phyloP scores from a whole-genome alignment of 768 basidiomycete species.

The Macrolepiota dolichaula region DNA sequence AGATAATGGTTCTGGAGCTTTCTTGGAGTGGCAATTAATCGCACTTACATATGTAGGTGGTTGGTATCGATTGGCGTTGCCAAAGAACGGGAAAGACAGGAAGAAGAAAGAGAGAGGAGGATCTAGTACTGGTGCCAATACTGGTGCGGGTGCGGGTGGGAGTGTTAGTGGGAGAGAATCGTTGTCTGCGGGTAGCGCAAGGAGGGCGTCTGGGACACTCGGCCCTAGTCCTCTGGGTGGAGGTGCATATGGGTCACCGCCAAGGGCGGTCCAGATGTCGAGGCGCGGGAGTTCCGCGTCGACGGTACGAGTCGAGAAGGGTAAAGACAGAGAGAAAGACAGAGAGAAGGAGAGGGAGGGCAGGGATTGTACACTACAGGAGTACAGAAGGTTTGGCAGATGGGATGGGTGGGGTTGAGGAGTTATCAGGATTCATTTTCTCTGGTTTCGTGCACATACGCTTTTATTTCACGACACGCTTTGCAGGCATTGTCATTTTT shows the following conservation, averaged over 20 bases:
- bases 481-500: neutral
- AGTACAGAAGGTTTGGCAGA: constrained; percentile 78
- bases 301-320: constrained; percentile 45
- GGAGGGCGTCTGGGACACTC: constrained; percentile 36
- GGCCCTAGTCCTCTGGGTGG: constrained; percentile 7
- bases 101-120: constrained; percentile 30
- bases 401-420: constrained; percentile 84
- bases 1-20: constrained; percentile 17
- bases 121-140: constrained; percentile 59
- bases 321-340: constrained; percentile 51
- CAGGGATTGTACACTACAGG: constrained; percentile 65
- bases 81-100: constrained; percentile 54
- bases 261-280: constrained; percentile 23
- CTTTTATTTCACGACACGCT: neutral
- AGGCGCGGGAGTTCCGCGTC: constrained; percentile 58
- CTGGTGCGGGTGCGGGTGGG: constrained; percentile 60
- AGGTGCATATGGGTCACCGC: constrained; percentile 36
- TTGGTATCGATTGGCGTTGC: constrained; percentile 84
- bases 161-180: constrained; percentile 57
- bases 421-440: too few relatives aligned
- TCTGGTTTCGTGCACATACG: neutral
- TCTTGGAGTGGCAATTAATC: constrained; percentile 69
- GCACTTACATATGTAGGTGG: constrained; percentile 88
- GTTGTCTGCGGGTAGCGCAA: constrained; percentile 70
- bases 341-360: constrained; percentile 57